Conservation (phyloP, 352 stramenopile genomes). For the Phytophthora sp. region DNA sequence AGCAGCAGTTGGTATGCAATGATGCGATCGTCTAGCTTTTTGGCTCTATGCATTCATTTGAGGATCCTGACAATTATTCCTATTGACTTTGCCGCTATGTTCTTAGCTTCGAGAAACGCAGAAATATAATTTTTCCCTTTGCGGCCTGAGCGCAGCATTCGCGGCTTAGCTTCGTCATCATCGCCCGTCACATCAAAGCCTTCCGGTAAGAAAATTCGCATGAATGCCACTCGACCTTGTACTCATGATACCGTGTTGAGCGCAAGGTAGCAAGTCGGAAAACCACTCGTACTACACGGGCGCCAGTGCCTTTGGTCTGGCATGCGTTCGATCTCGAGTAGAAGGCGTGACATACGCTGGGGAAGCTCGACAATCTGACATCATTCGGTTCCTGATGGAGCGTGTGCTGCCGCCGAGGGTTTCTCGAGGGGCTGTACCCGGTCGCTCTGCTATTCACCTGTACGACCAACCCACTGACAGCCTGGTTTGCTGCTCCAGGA, state of each 20-base stretch:
- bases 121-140: constrained; percentile 2
- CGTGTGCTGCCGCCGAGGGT: too few species aligned
- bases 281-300: constrained; percentile 10
- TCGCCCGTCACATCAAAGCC: constrained; percentile 11
- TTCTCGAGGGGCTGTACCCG: too few species aligned
- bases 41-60: neutral
- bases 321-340: neutral
- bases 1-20: neutral
- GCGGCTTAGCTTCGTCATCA: neutral
- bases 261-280: neutral
- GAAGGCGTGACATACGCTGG: neutral
- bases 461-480: too few species aligned
- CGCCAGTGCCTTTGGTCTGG: neutral
- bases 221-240: constrained; percentile 11
- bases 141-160: neutral
- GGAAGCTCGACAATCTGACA: too few species aligned
- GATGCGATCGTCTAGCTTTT: constrained; percentile 15
- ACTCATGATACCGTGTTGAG: constrained; percentile 1
- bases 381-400: too few species aligned
- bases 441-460: too few species aligned
- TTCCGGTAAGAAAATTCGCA: constrained; percentile 11
- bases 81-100: neutral
- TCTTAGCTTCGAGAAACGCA: neutral
- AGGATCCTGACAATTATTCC: constrained; percentile 10
- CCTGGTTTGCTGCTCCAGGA: too few species aligned